Conservation (phyloP, 73 alveolate species). For the Paramecium primaurelia region DNA sequence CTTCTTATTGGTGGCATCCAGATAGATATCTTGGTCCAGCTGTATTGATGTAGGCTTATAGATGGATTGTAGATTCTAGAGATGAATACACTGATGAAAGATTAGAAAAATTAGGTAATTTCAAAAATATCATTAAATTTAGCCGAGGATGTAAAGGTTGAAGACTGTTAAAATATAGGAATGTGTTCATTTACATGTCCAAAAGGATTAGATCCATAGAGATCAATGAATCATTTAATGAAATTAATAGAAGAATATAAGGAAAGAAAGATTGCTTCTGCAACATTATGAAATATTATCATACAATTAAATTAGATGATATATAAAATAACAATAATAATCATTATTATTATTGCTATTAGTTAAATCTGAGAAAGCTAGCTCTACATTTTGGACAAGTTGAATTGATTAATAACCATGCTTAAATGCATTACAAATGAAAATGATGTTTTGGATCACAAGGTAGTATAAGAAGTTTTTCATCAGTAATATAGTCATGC, state of each 20-base stretch:
- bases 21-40: constrained; percentile 98
- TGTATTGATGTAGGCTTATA: constrained; percentile 86
- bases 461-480: neutral
- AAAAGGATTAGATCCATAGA: constrained; percentile 78
- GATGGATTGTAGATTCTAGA: constrained; percentile 98
- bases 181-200: constrained; percentile 92
- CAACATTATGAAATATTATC: constrained; percentile 23
- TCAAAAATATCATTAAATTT: neutral
- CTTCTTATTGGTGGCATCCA: constrained; percentile 98
- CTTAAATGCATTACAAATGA: neutral
- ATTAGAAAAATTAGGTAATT: constrained; percentile 68
- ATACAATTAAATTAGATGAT: too few species aligned
- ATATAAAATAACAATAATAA: neutral
- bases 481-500: neutral
- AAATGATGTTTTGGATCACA: neutral
- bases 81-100: constrained; percentile 95
- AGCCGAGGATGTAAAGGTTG: constrained; percentile 85
- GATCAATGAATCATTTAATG: constrained; percentile 75
- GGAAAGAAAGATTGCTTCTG: constrained; percentile 60
- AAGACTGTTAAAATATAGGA: constrained; percentile 89
- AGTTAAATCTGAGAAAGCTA: neutral
- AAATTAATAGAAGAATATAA: constrained; percentile 70
- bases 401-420: neutral
- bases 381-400: neutral
- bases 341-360: neutral